Base-by-base conservation (phyloP, 75 land plant species). In the Ceratopteris richardii region DNA sequence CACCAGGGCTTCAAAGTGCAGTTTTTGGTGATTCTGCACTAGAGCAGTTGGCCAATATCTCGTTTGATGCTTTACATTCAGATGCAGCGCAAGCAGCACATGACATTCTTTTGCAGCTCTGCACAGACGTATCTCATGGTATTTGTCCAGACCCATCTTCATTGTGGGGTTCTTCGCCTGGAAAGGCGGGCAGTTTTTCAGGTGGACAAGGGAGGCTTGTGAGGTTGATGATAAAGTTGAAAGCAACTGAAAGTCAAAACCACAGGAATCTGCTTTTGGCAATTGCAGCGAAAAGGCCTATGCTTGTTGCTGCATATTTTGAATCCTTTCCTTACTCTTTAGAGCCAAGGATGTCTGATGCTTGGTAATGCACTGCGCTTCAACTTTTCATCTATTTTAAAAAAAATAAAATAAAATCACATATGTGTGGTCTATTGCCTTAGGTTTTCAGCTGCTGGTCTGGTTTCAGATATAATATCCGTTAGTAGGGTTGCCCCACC, bases 21-120 rank as follows among this genome's bases (percentile, higher is more conserved):
- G 62, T 94, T 0, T 94, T 94, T 76, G 98, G 98, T 18, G 93
- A 82, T 64, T 77, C 63, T 47, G 85, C 88, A 10, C 75, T 94
- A 36, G 98, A 94, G 44, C 91, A 86, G 66, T 41, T 94, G 42
- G 75, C 65, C 19, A 48, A 31, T 17, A 79, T 94, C 52, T 91
- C 79, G 12, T 29, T 54, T 60, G 70, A 78, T 29, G 55, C 57
- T 17, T 36, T 41, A 60, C 58, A 66, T 6, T 77, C 69, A 1
- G 52, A 28, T 44, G 70, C 81, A 39, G 73, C 77, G 11, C 81
- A 75, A 36, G 18, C 77, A 40, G 89, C 96, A 1, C 69, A 94
- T 52, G 55, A 64, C 23, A 77, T 77, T 31, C 74, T 94, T 29
- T 16, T 83, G 51, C 62, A 63, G 58, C 83, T 81, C 31, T 94